phyloP scores from a whole-genome alignment of 495 filamentous ascomycete genomes.

The Neurospora terricola region DNA sequence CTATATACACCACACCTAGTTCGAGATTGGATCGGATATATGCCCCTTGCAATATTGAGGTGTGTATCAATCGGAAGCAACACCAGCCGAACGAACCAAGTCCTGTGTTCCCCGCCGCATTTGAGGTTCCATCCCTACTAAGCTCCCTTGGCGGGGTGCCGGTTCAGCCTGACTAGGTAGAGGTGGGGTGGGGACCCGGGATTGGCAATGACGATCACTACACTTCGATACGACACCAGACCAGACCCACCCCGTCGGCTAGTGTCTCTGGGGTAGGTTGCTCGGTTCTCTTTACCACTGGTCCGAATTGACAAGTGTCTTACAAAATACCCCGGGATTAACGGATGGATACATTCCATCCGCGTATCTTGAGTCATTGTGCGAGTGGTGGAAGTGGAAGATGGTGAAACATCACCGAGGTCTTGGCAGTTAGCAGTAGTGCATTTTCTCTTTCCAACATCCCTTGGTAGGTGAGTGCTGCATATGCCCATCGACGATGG shows the following conservation, averaged over 20 bases:
- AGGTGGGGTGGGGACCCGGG: neutral
- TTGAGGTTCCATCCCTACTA: neutral
- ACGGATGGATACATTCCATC: neutral
- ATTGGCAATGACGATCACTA: neutral
- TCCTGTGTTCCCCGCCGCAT: neutral
- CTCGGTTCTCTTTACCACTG: neutral
- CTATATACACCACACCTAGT: neutral
- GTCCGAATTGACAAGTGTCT: neutral
- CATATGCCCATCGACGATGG: neutral
- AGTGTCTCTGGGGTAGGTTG: neutral
- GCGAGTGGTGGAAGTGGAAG: neutral
- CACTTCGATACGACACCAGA: neutral
- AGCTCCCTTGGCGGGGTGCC: too few species aligned
- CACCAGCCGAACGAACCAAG: neutral
- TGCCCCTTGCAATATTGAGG: neutral
- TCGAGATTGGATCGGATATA: neutral
- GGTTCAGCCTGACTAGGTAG: neutral
- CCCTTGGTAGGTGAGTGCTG: neutral
- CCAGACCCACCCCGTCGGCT: neutral
- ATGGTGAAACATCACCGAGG: neutral
- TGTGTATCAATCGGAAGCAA: neutral
- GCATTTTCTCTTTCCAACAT: neutral
- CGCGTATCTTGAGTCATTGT: neutral
- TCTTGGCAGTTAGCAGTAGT: neutral
- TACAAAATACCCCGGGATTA: neutral